Evolutionary conservation across 2,329 filamentous ascomycete genomes (phyloP).

Genomic region (Exophiala dermatitidis): DNA sequence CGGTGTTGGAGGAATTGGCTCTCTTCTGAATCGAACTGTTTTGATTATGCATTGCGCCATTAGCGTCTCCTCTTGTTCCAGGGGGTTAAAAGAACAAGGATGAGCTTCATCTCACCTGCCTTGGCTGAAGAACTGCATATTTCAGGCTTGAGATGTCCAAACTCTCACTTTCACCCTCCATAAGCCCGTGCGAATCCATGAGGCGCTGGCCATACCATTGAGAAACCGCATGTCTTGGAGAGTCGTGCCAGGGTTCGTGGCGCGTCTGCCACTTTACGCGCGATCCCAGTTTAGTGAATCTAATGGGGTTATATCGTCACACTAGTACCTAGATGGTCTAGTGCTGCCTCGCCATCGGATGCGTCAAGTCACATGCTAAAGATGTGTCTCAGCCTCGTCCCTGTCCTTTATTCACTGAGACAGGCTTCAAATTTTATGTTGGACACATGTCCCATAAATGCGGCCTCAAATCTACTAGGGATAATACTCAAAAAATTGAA

Average conservation of each 20-base stretch:
- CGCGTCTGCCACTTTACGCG: not conserved
- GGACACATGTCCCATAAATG: too few species aligned
- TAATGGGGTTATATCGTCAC: not conserved
- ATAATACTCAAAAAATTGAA: too few species aligned
- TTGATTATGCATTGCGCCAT: constrained; percentile 15
- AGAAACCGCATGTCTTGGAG: not conserved
- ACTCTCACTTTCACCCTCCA: constrained; percentile 21
- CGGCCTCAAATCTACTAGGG: too few species aligned
- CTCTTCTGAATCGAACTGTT: constrained; percentile 11
- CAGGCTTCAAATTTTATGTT: too few species aligned
- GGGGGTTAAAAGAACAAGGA: not conserved
- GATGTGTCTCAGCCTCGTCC: too few species aligned
- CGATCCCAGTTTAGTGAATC: not conserved
- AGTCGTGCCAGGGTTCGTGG: not conserved
- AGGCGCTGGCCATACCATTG: not conserved
- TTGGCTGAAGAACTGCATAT: constrained; percentile 4
- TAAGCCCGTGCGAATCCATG: not conserved
- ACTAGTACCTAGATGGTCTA: too few species aligned
- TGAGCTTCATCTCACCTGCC: constrained; percentile 8
- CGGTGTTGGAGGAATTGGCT: constrained; percentile 1
- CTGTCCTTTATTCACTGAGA: too few species aligned
- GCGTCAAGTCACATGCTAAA: too few species aligned
- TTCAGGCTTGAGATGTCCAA: constrained; percentile 17
- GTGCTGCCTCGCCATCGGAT: too few species aligned
- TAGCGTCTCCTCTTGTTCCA: constrained; percentile 9